Conservation (phyloP, 768 basidiomycete genomes). For the Serpula lacrymans region DNA sequence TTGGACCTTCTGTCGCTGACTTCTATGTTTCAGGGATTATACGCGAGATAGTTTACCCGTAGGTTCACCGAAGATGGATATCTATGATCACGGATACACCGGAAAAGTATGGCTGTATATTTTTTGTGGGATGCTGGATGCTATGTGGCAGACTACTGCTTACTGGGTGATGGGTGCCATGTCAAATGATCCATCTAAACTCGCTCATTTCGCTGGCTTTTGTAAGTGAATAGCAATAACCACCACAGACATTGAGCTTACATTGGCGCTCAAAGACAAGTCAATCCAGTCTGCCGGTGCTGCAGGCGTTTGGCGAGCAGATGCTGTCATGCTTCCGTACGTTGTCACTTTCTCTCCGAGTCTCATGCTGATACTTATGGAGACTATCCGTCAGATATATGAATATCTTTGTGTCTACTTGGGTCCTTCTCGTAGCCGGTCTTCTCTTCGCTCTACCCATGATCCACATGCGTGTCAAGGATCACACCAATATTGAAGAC, state of each 20-base stretch:
- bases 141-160: conserved; percentile 83
- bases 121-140: conserved; percentile 71
- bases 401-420: conserved; percentile 72
- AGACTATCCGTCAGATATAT: conserved; percentile 41
- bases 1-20: conserved; percentile 6
- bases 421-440: conserved; percentile 65
- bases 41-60: conserved; percentile 48
- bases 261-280: conserved; percentile 59
- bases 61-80: conserved; percentile 47
- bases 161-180: conserved; percentile 86
- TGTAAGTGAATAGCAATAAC: too few relatives aligned
- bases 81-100: conserved; percentile 51
- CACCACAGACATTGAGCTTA: too few relatives aligned
- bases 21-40: conserved; percentile 40
- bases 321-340: conserved; percentile 60
- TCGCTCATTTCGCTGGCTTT: conserved; percentile 79
- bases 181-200: conserved; percentile 77
- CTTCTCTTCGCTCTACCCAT: conserved; percentile 68
- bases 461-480: conserved; percentile 67
- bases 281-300: conserved; percentile 75
- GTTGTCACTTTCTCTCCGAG: conserved; percentile 25
- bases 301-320: conserved; percentile 69
- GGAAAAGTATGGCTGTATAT: conserved; percentile 61
- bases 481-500: conserved; percentile 52
- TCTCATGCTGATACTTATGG: not conserved